Conservation (phyloP, 306 rosid species). For the Citrullus mucosospermus region DNA sequence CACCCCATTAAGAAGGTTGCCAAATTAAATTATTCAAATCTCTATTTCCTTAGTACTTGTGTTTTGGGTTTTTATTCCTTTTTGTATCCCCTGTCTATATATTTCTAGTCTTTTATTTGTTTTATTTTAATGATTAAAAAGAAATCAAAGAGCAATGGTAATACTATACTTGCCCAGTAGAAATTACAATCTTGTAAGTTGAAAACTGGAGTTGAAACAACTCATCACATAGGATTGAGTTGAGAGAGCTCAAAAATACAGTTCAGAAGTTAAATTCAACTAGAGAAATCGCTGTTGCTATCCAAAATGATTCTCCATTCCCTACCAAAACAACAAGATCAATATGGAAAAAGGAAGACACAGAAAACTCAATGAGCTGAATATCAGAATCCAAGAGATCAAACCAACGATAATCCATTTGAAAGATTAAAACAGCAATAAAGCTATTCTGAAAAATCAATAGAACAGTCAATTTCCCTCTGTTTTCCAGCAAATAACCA, state of each 20-base stretch:
- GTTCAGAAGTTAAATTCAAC: background rate
- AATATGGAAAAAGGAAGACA: background rate
- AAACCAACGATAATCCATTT: background rate
- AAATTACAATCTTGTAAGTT: background rate
- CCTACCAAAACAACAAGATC: background rate
- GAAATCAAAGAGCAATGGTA: background rate
- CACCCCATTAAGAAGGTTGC: background rate
- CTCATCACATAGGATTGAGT: background rate
- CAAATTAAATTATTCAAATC: background rate
- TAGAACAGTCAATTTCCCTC: background rate
- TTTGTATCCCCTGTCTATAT: background rate
- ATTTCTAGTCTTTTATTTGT: background rate
- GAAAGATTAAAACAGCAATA: background rate
- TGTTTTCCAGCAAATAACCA: background rate
- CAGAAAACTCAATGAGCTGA: background rate
- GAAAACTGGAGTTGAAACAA: background rate
- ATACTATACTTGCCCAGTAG: background rate
- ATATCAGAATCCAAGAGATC: background rate
- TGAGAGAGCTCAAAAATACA: background rate
- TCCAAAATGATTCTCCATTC: background rate
- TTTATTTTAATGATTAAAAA: background rate
- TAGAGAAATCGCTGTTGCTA: background rate
- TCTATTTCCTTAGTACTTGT: background rate
- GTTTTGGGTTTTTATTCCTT: background rate
- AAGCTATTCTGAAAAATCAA: background rate